Evolutionary conservation across 768 basidiomycete genomes (phyloP).

Genomic region (Termitomyces sp.): DNA sequence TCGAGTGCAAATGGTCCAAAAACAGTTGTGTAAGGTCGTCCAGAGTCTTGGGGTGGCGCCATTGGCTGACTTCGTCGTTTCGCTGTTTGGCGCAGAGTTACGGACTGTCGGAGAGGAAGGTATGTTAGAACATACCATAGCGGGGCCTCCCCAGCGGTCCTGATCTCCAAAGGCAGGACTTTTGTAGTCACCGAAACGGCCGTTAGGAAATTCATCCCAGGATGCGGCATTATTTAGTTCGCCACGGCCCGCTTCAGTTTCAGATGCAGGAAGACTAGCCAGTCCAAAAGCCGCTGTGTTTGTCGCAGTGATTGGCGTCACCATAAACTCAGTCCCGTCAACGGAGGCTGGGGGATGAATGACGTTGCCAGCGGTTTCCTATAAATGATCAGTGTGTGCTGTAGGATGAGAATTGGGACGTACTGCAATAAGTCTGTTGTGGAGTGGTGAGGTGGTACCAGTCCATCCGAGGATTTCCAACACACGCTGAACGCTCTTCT

Average conservation of each 20-base stretch:
- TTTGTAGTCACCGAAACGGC: conserved; percentile 95
- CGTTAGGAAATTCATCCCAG: conserved; percentile 98
- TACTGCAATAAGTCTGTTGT: conserved; percentile 71
- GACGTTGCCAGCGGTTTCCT: conserved; percentile 36
- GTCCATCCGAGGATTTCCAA: conserved; percentile 81
- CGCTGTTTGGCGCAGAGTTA: conserved; percentile 36
- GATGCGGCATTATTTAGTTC: conserved; percentile 74
- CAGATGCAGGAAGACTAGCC: conserved; percentile 42
- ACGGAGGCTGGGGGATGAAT: conserved; percentile 23
- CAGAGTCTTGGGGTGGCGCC: conserved; percentile 67
- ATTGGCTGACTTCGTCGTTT: conserved; percentile 59
- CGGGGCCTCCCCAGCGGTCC: conserved; percentile 74
- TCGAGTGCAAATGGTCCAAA: conserved; percentile 73
- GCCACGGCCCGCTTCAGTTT: conserved; percentile 62
- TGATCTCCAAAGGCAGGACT: conserved; percentile 91
- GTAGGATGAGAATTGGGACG: conserved; percentile 3
- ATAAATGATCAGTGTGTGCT: background rate
- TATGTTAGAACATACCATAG: conserved; percentile 44
- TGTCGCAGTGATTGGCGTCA: conserved; percentile 66
- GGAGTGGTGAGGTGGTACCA: conserved; percentile 34
- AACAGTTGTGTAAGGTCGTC: conserved; percentile 79
- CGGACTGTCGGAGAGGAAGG: background rate
- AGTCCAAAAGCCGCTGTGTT: conserved; percentile 58
- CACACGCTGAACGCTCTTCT: conserved; percentile 88
- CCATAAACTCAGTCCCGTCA: conserved; percentile 38